These are phyloP conservation scores for Ricinus communis DNA, from an alignment of 345 rosid genomes.

Conservation along the genomic window DNA sequence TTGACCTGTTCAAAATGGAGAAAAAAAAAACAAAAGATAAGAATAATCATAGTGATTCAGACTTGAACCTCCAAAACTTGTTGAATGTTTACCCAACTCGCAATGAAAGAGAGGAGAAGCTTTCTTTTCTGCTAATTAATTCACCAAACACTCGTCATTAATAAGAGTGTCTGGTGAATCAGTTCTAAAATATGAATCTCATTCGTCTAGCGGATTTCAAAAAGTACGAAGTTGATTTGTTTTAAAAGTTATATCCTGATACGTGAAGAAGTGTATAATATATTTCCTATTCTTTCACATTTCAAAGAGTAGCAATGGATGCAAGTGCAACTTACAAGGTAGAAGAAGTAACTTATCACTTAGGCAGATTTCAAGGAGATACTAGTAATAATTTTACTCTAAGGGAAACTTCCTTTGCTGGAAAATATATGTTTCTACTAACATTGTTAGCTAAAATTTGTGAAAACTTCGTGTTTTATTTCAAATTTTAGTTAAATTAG, in stretches of 20 bases:
- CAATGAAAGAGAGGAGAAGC: neutral
- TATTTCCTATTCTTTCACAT: neutral
- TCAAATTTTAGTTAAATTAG: neutral
- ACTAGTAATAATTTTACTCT: neutral
- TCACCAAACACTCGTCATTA: neutral
- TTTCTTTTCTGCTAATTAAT: neutral
- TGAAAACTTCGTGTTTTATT: neutral
- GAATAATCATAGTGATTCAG: neutral
- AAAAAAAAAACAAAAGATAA: neutral
- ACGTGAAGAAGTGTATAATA: neutral
- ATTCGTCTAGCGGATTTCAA: neutral
- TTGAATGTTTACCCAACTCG: neutral
- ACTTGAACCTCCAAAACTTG: neutral
- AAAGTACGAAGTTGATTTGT: too few relatives aligned
- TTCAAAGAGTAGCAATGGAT: neutral
- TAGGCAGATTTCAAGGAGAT: neutral
- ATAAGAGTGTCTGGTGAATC: neutral
- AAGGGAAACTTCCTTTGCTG: neutral
- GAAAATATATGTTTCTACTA: neutral
- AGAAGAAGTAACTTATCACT: neutral
- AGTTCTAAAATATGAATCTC: neutral
- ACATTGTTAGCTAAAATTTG: neutral
- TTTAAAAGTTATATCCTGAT: neutral
- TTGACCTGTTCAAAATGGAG: slow-evolving; percentile 44
- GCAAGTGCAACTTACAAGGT: neutral